These are phyloP conservation scores for Annulohypoxylon stygium DNA, from an alignment of 495 filamentous ascomycete species.

Conservation along the genomic window DNA sequence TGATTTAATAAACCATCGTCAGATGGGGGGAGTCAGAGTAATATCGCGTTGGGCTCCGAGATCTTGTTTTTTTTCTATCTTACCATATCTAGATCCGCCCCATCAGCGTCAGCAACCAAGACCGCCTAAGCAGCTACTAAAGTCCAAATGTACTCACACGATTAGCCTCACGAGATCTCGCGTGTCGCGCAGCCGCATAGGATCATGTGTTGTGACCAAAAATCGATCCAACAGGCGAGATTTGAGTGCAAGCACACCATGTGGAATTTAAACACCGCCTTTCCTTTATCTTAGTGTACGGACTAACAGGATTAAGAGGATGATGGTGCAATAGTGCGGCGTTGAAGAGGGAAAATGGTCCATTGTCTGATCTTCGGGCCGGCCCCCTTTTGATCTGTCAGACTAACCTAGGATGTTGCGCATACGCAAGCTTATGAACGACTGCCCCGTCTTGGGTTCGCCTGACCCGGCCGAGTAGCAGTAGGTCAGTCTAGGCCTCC, in stretches of 20 bases:
- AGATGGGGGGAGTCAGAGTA: conserved; percentile 23
- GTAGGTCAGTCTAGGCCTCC: conserved; percentile 26
- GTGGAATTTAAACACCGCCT: conserved; percentile 21
- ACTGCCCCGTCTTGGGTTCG: conserved; percentile 25
- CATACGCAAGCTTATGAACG: conserved; percentile 40
- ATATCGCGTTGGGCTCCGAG: conserved; percentile 35
- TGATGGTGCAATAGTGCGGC: conserved; percentile 44
- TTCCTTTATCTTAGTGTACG: conserved; percentile 18
- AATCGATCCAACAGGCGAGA: conserved; percentile 14
- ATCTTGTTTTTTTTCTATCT: conserved; percentile 33
- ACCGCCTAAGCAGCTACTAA: background rate
- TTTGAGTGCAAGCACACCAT: conserved; percentile 13
- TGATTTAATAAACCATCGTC: conserved; percentile 31
- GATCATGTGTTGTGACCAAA: conserved; percentile 41
- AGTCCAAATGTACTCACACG: conserved; percentile 28
- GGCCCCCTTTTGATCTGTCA: conserved; percentile 43
- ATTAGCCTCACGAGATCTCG: conserved; percentile 40
- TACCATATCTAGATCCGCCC: conserved; percentile 32
- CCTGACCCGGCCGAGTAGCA: conserved; percentile 27
- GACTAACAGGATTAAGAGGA: conserved; percentile 38
- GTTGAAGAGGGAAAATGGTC: conserved; percentile 24
- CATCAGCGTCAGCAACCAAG: conserved; percentile 22
- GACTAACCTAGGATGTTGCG: conserved; percentile 41
- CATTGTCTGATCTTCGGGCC: conserved; percentile 45
- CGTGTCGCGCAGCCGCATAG: conserved; percentile 44